Conservation (phyloP, 2,329 filamentous ascomycete genomes). For the Trichoderma arundinaceum region DNA sequence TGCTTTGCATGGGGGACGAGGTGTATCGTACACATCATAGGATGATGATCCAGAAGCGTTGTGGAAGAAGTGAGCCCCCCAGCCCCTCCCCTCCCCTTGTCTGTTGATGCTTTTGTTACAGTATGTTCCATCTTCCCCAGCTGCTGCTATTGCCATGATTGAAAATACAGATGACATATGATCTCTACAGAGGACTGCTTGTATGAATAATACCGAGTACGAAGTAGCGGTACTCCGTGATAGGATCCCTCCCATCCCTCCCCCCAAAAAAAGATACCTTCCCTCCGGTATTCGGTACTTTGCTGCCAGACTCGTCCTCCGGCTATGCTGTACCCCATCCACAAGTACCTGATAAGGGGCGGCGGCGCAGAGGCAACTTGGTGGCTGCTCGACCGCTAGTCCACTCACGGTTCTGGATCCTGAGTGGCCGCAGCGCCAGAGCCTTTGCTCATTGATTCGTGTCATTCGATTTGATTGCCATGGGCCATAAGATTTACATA, state of each 20-base stretch:
- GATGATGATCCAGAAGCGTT: background rate
- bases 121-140: background rate
- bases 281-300: constrained; percentile 23
- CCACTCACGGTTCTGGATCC: constrained; percentile 12
- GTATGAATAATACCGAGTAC: too few species aligned
- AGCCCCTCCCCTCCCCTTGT: too few species aligned
- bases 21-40: too few species aligned
- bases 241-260: background rate
- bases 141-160: background rate
- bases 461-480: constrained; percentile 29
- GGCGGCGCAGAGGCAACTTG: constrained; percentile 17
- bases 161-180: too few species aligned
- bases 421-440: constrained; percentile 20
- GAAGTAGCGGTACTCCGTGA: too few species aligned
- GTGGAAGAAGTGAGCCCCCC: background rate
- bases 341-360: constrained; percentile 30
- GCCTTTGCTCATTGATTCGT: constrained; percentile 31
- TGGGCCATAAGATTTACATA: constrained; percentile 16
- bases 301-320: background rate
- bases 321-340: constrained; percentile 15
- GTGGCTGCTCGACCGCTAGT: constrained; percentile 29
- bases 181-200: too few species aligned
- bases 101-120: too few species aligned
- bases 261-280: constrained; percentile 6
- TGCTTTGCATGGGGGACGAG: too few species aligned